Evolutionary conservation across 2,329 filamentous ascomycete species (phyloP), one percentile per base, ranked within the genome.

Genomic region (Epichloe coenophiala): DNA sequence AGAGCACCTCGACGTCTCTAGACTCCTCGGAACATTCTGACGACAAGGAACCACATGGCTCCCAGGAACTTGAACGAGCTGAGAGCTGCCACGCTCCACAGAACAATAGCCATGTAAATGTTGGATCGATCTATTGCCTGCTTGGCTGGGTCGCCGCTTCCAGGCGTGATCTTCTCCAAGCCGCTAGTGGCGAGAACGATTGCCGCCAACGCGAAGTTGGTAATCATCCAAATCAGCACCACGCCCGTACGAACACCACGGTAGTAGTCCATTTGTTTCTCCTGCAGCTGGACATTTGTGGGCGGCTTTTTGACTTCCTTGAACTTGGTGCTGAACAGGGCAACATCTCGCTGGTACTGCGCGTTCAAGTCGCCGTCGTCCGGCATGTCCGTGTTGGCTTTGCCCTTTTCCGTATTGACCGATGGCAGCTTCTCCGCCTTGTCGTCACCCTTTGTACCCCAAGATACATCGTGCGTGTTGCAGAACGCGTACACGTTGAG

Each of bases 401-500:
- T 70, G 58, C 88, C 91, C 43, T 94, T 86, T 66, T 96, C 95
- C 49, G 90, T 84, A 59, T 83, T 90, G 59, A 93, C 91, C 0
- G 83, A 88, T 2, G 88, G 88, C 49, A 96, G 79, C 63, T 91
- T 90, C 60, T 95, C 89, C 6, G 91, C 78, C 68, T 95, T 96
- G 70, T 96, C 91, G 65, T 97, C 93, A 60, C 93, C 93, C 69
- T 97, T 98, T 41, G 93, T 98, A 62, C 90, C 90, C 90, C 90
- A 96, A 3, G 90, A 94, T 57, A 96, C 93, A 63, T 96, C 90
- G 75, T 96, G 90, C 27, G 90, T 95, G 70, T 96, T 96, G 71
- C 90, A 97, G 70, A 98, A 98, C 54, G 91, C 91, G 69, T 97
- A 98, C 51, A 98, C 93, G 73, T 97, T 98, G 61, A 98, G 82